phyloP scores from a whole-genome alignment of 441 rosid species.

The Bocquillonia castaneifolia region DNA sequence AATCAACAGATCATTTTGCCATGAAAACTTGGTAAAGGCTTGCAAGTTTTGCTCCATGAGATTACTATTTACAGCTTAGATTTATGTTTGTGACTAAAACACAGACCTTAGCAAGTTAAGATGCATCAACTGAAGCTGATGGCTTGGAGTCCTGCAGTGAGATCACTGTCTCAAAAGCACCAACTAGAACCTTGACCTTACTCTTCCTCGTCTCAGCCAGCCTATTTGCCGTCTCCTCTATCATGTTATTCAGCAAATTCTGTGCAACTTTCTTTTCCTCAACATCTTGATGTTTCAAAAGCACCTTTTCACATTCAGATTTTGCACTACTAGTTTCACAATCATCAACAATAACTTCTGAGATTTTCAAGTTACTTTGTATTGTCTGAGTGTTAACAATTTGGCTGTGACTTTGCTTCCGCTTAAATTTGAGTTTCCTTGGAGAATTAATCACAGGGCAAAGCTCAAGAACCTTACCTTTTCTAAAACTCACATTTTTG shows the following conservation, averaged over 20 bases:
- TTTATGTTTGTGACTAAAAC: neutral
- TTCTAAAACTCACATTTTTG: slow-evolving; percentile 48
- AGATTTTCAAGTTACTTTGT: slow-evolving; percentile 34
- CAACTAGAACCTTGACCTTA: slow-evolving; percentile 85
- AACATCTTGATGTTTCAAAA: slow-evolving; percentile 54
- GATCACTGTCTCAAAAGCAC: slow-evolving; percentile 88
- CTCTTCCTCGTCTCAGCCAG: slow-evolving; percentile 63
- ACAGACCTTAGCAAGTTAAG: slow-evolving; percentile 14
- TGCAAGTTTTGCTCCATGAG: neutral
- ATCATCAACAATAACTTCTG: slow-evolving; percentile 26
- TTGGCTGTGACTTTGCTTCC: slow-evolving; percentile 35
- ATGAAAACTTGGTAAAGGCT: neutral
- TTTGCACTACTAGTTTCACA: slow-evolving; percentile 19
- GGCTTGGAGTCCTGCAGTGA: slow-evolving; percentile 58
- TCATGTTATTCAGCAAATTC: slow-evolving; percentile 56
- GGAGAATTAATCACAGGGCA: slow-evolving; percentile 38
- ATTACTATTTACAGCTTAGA: neutral
- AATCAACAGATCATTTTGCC: too few species aligned
- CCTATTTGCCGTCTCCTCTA: slow-evolving; percentile 77
- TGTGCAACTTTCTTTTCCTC: slow-evolving; percentile 42
- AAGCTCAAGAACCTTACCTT: slow-evolving; percentile 44
- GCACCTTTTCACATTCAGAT: slow-evolving; percentile 33
- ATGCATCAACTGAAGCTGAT: slow-evolving; percentile 18
- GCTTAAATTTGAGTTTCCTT: slow-evolving; percentile 54
- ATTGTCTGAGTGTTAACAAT: slow-evolving; percentile 25